Conservation (phyloP, 208 protist species). For the Leishmania braziliensis region DNA sequence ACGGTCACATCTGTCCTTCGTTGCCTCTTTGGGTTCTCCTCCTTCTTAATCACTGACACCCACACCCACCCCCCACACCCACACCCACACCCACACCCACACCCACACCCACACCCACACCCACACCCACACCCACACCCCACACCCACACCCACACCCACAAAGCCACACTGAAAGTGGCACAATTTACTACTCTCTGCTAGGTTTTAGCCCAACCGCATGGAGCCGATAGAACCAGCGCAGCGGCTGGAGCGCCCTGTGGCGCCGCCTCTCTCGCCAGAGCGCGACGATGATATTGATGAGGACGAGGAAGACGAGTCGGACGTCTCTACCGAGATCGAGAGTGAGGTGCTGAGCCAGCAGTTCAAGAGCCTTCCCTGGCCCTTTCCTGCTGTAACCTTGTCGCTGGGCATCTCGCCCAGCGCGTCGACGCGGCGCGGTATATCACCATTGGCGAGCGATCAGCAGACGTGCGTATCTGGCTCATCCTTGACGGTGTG, state of each 20-base stretch:
- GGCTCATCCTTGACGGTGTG: constrained; percentile 32
- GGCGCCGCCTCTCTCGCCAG: background rate
- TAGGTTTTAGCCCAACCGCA: constrained; percentile 1
- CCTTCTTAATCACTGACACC: background rate
- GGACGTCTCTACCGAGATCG: constrained; percentile 19
- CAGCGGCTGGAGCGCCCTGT: constrained; percentile 28
- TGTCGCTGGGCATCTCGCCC: constrained; percentile 6
- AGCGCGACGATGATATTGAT: constrained; percentile 1
- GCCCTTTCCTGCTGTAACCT: constrained; percentile 11
- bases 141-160: background rate
- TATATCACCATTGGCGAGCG: constrained; percentile 15
- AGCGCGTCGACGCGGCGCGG: constrained; percentile 8
- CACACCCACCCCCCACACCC: background rate
- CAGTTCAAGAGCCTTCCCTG: constrained; percentile 23
- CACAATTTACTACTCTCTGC: constrained; percentile 2
- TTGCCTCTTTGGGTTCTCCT: background rate
- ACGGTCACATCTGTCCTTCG: background rate
- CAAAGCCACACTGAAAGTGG: background rate
- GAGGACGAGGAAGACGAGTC: constrained; percentile 24
- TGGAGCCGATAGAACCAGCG: constrained; percentile 28
- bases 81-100: background rate
- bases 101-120: background rate
- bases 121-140: background rate
- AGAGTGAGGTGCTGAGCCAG: constrained; percentile 20
- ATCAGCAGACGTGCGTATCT: constrained; percentile 11